Evolutionary conservation across 192 early-diverging fungal species (phyloP), one percentile per base, ranked within the genome.

Genomic region (Backusella sp.): DNA sequence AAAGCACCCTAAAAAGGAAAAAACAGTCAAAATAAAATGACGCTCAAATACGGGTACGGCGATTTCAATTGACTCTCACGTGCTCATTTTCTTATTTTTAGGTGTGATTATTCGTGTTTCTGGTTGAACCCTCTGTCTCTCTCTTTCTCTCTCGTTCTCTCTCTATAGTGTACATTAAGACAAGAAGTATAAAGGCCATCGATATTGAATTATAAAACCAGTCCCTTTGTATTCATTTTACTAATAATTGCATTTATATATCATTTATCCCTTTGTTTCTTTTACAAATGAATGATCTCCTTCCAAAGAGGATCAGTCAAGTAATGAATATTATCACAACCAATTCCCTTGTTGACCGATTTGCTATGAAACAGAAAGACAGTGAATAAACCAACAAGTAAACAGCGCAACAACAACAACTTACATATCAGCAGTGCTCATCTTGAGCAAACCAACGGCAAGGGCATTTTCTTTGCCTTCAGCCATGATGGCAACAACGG

Each of bases 401-500:
- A 5, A 44, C 15, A 53, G 37, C 30, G 17, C 11, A 21, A 46
- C 6, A 17, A 39, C 23, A 7, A 71, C 5, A 28, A 87, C 88
- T 86, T 89, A 95, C 89, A 98, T 98, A 21, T 97, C 94, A 72
- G 89, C 86, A 1, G 93, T 94, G 14, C 91, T 90, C 96, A 99
- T 96, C 77, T 93, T 96, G 26, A 90, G 89, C 30, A 90, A 76
- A 15, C 98, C 98, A 42, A 97, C 85, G 15, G 94, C 96, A 80
- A 99, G 80, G 14, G 97, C 96, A 80, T 97, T 88, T 80, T 98
- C 92, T 80, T 99, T 99, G 49, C 97, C 98, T 80, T 99, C 97
- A 14, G 96, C 96, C 79, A 92, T 92, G 32, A 99, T 91, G 0
- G 94, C 93, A 1, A 99, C 98, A 26, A 95, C 84, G 0, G 91